Evolutionary conservation across 371 early-diverging fungal species (phyloP), one percentile per base, ranked within the genome.

Genomic region (Umbelopsis sp.): DNA sequence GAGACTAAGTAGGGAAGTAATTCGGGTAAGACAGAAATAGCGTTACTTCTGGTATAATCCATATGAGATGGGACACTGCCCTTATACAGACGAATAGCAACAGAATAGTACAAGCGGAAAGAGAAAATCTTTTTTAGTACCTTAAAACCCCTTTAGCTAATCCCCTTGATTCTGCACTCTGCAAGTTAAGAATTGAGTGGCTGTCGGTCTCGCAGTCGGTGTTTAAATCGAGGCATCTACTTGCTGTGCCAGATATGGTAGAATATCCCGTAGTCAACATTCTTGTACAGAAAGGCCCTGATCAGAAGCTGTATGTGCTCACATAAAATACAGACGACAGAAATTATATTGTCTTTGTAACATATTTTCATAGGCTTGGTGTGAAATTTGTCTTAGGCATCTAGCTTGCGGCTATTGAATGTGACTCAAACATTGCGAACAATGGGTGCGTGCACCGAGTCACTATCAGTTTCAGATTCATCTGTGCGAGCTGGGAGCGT

Each of bases 381-480:
- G 7, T 10, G 41, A 41, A 10, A 41, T 41, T 12, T 7, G 41
- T 41, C 41, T 41, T 41, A 12, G 41, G 7, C 8, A 16, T n/a
- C 18, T 7, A 48, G 16, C 20, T 6, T 12, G 5, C 48, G 48
- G 48, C 5, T 48, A 16, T 48, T 48, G 48, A 48, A 48, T 48
- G 48, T 48, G 48, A 6, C 48, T 48, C 48, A 48, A 48, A 48
- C 48, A 48, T 48, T 48, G 18, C 48, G 18, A 48, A 48, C 48
- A 18, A 16, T 16, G 20, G 16, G 29, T 6, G 48, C 18, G 12
- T 35, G 57, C 35, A 18, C 35, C 57, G 35, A 29, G 35, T 29
- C 29, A 29, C 35, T 18, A 57, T 57, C 57, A 57, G 57, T 57
- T 57, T 29, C 57, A 35, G 6, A 57, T 4, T 57, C 57, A 57